phyloP scores from a whole-genome alignment of 306 rosid species.

The Psophocarpus tetragonolobus region DNA sequence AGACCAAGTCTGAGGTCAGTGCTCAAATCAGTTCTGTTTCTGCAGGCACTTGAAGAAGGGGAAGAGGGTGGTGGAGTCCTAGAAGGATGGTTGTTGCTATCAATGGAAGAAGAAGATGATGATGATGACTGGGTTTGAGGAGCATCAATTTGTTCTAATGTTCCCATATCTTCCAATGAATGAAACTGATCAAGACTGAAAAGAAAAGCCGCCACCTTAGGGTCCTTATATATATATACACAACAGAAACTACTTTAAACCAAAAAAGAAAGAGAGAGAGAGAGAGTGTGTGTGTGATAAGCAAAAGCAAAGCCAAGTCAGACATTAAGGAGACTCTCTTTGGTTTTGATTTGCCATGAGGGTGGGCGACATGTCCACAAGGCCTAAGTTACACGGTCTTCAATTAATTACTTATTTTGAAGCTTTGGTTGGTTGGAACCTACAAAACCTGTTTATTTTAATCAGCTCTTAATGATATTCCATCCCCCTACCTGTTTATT shows the following conservation, averaged over 20 bases:
- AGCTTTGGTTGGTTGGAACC: conserved; percentile 47
- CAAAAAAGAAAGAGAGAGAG: background rate
- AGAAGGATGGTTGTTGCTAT: conserved; percentile 42
- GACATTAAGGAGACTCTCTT: conserved; percentile 26
- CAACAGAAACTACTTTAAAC: conserved; percentile 2
- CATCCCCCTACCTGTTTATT: conserved; percentile 21
- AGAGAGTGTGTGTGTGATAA: background rate
- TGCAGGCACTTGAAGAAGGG: conserved; percentile 32
- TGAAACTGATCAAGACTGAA: conserved; percentile 32
- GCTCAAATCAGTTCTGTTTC: conserved; percentile 47
- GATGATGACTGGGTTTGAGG: conserved; percentile 45
- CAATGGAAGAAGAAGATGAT: conserved; percentile 53
- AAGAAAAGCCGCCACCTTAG: conserved; percentile 45
- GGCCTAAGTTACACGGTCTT: conserved; percentile 48
- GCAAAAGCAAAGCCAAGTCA: conserved; percentile 34
- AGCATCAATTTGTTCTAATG: conserved; percentile 27
- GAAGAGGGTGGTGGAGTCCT: conserved; percentile 32
- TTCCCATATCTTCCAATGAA: conserved; percentile 46
- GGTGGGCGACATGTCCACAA: conserved; percentile 63
- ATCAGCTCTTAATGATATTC: conserved; percentile 23
- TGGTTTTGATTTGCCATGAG: conserved; percentile 56
- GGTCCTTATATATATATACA: conserved; percentile 30
- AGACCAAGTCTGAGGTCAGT: conserved; percentile 56
- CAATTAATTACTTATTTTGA: conserved; percentile 36
- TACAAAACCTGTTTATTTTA: conserved; percentile 41